These are phyloP conservation scores for Pelargonium exstipulatum DNA, from an alignment of 441 rosid species.

Conservation along the genomic window DNA sequence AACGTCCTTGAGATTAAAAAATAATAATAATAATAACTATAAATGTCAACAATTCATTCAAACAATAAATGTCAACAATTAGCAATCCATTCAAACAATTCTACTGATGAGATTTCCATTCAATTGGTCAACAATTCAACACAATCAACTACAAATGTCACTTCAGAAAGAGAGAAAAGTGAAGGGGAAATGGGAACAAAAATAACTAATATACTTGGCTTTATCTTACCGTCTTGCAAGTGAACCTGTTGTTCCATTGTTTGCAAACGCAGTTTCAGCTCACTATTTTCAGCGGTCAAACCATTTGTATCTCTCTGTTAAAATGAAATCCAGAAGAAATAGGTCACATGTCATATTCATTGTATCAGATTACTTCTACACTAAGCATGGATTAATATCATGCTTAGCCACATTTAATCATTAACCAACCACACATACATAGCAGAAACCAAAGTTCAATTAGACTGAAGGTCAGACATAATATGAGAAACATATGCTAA, in stretches of 20 bases:
- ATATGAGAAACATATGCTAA: conserved; percentile 1
- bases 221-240: conserved; percentile 84
- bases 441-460: conserved; percentile 3
- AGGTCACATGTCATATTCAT: background rate
- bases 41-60: no score
- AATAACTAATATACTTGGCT: conserved; percentile 3
- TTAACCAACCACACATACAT: background rate
- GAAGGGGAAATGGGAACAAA: conserved; percentile 8
- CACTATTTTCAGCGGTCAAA: conserved; percentile 80
- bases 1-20: no score
- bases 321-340: conserved; percentile 18
- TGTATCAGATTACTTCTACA: background rate
- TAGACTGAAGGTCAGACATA: background rate
- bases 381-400: background rate
- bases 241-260: conserved; percentile 96
- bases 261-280: conserved; percentile 87
- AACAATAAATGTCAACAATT: no score
- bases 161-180: background rate
- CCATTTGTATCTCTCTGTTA: conserved; percentile 94
- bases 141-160: background rate
- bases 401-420: background rate
- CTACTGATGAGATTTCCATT: no score
- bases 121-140: background rate
- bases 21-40: no score
- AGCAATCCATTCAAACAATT: no score